These are phyloP conservation scores for Chrysoporthe puriensis DNA, from an alignment of 2,329 filamentous ascomycete genomes.

Conservation along the genomic window DNA sequence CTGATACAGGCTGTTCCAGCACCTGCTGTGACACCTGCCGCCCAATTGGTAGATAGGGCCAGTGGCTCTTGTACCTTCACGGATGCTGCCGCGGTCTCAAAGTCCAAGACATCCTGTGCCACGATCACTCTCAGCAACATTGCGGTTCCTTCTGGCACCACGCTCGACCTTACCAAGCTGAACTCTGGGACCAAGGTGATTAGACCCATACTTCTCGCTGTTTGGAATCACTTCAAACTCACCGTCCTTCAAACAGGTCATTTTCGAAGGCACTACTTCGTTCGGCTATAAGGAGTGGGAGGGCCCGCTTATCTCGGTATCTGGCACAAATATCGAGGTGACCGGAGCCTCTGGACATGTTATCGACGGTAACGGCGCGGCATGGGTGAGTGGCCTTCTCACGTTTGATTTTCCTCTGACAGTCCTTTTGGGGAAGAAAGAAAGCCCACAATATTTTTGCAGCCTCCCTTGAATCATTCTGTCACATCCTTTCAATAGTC, in stretches of 20 bases:
- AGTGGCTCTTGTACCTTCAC: constrained; percentile 28
- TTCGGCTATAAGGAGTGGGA: constrained; percentile 28
- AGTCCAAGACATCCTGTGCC: constrained; percentile 37
- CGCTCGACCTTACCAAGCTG: constrained; percentile 42
- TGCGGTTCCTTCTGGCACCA: constrained; percentile 42
- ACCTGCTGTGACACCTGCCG: constrained; percentile 8
- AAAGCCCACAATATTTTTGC: too few species aligned
- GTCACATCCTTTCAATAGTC: too few species aligned
- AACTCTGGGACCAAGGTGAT: constrained; percentile 41
- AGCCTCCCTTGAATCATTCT: too few species aligned
- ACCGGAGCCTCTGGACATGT: constrained; percentile 30
- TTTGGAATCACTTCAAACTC: neutral
- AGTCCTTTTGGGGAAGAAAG: neutral
- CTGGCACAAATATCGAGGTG: constrained; percentile 29
- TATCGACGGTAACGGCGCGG: constrained; percentile 29
- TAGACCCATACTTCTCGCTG: neutral
- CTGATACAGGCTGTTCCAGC: constrained; percentile 16
- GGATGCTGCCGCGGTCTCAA: constrained; percentile 26
- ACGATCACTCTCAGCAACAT: constrained; percentile 43
- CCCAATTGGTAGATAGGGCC: constrained; percentile 13
- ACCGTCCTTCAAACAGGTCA: constrained; percentile 29
- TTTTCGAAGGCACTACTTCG: constrained; percentile 30
- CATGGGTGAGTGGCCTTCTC: constrained; percentile 6
- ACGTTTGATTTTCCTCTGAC: neutral
- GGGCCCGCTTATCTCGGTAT: constrained; percentile 29